Percentiles rank a stretch among this genome's conserved stretches.
Conservation (phyloP, 768 basidiomycete genomes). For the Melanogaster broomeanus region DNA sequence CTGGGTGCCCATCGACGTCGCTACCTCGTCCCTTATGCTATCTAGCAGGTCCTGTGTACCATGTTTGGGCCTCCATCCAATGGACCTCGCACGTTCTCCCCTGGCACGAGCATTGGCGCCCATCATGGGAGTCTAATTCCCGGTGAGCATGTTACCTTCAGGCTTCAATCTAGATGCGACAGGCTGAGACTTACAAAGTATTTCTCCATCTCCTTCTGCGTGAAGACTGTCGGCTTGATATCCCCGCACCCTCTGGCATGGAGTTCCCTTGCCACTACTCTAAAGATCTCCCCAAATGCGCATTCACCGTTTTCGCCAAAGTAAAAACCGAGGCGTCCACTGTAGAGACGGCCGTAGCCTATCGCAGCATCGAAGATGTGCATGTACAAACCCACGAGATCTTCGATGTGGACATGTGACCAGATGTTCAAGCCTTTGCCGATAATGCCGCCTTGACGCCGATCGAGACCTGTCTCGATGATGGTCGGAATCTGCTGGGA, state of each 20-base stretch:
- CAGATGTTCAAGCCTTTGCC: conserved; percentile 61
- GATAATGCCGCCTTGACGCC: conserved; percentile 54
- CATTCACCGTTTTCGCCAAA: conserved; percentile 56
- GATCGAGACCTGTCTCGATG: conserved; percentile 44
- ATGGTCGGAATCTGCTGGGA: conserved; percentile 55
- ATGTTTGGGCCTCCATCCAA: conserved; percentile 29
- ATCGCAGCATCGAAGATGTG: conserved; percentile 40
- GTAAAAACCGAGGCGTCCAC: conserved; percentile 48
- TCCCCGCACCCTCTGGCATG: conserved; percentile 22
- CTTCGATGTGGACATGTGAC: conserved; percentile 60
- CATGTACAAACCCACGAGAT: conserved; percentile 46
- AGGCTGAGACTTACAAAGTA: conserved; percentile 14
- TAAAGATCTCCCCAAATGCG: conserved; percentile 42
- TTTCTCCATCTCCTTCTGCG: conserved; percentile 18
- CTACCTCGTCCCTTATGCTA: conserved; percentile 43
- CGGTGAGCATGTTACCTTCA: neutral
- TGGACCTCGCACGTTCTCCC: conserved; percentile 17
- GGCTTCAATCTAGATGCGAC: no score
- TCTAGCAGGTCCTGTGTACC: conserved; percentile 42
- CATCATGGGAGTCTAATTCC: conserved; percentile 12
- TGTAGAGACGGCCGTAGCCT: conserved; percentile 16
- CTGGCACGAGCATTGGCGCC: conserved; percentile 22
- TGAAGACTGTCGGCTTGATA: conserved; percentile 43
- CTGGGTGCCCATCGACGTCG: conserved; percentile 12
- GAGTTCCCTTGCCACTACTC: conserved; percentile 39